Conservation (phyloP, 768 basidiomycete genomes). For the Cystofilobasidium macerans region DNA sequence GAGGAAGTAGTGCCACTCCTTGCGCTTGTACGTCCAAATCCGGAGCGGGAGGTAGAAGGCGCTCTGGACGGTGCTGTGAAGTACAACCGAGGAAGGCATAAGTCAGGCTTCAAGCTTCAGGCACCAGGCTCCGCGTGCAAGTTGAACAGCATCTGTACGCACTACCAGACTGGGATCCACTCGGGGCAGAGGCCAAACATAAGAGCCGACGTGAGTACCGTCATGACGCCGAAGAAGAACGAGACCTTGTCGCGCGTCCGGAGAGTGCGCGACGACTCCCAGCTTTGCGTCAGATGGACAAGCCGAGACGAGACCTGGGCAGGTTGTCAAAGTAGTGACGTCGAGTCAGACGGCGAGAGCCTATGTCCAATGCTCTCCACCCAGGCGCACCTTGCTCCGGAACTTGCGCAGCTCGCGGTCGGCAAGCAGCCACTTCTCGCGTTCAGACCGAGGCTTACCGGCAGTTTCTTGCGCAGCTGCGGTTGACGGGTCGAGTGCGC, state of each 20-base stretch:
- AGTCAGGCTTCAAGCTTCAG: conserved; percentile 12
- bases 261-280: conserved; percentile 66
- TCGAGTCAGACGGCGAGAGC: too few relatives aligned
- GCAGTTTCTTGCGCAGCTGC: background rate
- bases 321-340: background rate
- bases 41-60: conserved; percentile 72
- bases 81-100: background rate
- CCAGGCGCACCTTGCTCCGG: conserved; percentile 17
- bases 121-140: too few relatives aligned
- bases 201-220: conserved; percentile 68
- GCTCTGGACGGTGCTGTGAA: conserved; percentile 50
- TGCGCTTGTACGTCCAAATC: conserved; percentile 68
- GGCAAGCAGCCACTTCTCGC: conserved; percentile 7
- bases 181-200: conserved; percentile 79
- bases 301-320: conserved; percentile 44
- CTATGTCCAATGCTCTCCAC: too few relatives aligned
- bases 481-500: background rate
- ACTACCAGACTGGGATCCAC: conserved; percentile 43
- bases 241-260: conserved; percentile 44
- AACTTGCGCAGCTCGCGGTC: conserved; percentile 25
- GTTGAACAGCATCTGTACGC: too few relatives aligned
- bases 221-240: conserved; percentile 91
- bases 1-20: conserved; percentile 13
- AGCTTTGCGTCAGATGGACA: conserved; percentile 62
- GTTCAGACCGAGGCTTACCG: conserved; percentile 8